phyloP scores from a whole-genome alignment of 306 rosid genomes.

The Argentina anserina region DNA sequence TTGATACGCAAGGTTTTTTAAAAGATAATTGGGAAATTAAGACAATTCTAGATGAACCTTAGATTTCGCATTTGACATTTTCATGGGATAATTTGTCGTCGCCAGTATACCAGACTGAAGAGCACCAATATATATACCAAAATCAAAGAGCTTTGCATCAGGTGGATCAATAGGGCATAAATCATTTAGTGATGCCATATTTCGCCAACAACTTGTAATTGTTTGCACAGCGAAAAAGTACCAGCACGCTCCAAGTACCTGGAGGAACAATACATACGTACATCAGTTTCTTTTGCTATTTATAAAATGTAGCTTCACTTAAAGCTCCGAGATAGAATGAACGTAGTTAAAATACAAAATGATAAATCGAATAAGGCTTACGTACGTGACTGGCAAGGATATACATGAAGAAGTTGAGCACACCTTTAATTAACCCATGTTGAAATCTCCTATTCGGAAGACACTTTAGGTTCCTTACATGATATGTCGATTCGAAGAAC shows the following conservation, averaged over 20 bases:
- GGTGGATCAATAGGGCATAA: not conserved
- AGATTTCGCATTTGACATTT: not conserved
- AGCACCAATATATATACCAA: not conserved
- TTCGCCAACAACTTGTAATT: slow-evolving; percentile 16
- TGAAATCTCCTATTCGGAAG: not conserved
- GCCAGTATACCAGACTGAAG: not conserved
- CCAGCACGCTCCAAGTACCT: slow-evolving; percentile 25
- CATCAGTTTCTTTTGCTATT: slow-evolving; percentile 1
- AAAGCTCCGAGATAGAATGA: too few relatives aligned
- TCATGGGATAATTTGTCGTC: not conserved
- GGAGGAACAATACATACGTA: not conserved
- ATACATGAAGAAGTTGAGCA: slow-evolving; percentile 24
- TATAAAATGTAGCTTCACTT: too few relatives aligned
- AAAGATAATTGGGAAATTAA: slow-evolving; percentile 13
- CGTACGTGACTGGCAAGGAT: slow-evolving; percentile 27
- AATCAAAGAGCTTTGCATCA: not conserved
- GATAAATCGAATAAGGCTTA: too few relatives aligned
- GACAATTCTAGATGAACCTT: slow-evolving; percentile 10
- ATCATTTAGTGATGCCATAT: not conserved
- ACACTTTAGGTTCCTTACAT: not conserved
- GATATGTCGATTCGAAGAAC: slow-evolving; percentile 17
- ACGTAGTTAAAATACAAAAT: too few relatives aligned
- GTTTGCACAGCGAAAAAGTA: slow-evolving; percentile 23
- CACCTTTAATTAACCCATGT: not conserved
- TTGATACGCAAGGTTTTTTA: slow-evolving; percentile 1